A percentile compares a stretch with the other conserved stretches of the same genome.
These are phyloP conservation scores for Triticum aestivum DNA, from an alignment of 176 grass and related monocot species.

Conservation along the genomic window IWGSC_CS_RefSeq_v2.1 NC_057802.1:54763714-54764213, in stretches of 20 bases:
- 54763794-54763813: conserved; percentile 15
- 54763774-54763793: conserved; percentile 27
- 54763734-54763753: not conserved
- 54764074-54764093: not conserved
- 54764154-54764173: not conserved
- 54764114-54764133: conserved; percentile 9
- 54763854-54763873: not conserved
- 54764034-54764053: conserved; percentile 16
- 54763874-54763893: not conserved
- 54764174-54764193: not conserved
- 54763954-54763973: not conserved
- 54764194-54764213: conserved; percentile 18
- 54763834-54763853: conserved; percentile 36
- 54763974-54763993: conserved; percentile 15
- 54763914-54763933: conserved; percentile 30
- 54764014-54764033: not conserved
- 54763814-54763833: conserved; percentile 16
- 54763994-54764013: not conserved
- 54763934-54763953: not conserved
- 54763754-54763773: conserved; percentile 5
- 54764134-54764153: not conserved
- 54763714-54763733: not conserved
- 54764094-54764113: conserved; percentile 38
- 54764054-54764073: conserved; percentile 32
- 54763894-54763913: not conserved